phyloP scores from a whole-genome alignment of 306 rosid species.

The Styphnolobium japonicum region DNA sequence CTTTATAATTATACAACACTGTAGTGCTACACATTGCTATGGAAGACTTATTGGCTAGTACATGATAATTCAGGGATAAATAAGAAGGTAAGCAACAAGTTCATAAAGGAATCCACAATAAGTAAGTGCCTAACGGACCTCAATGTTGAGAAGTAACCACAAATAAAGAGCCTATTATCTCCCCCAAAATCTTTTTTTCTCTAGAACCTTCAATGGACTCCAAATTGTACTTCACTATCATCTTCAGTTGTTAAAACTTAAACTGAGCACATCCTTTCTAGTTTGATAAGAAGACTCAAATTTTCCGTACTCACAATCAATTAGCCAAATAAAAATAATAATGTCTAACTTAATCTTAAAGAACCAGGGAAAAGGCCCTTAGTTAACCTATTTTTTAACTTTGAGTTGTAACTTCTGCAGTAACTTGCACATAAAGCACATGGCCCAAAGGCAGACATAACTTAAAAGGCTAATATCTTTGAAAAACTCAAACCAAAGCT shows the following conservation, averaged over 20 bases:
- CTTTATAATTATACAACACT: neutral
- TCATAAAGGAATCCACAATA: neutral
- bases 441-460: neutral
- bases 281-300: neutral
- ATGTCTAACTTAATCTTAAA: neutral
- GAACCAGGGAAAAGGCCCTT: neutral
- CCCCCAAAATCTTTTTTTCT: neutral
- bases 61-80: neutral
- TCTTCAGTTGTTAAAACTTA: neutral
- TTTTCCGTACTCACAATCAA: neutral
- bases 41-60: neutral
- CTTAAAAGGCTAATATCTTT: neutral
- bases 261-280: neutral
- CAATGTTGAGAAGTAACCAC: neutral
- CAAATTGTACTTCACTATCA: neutral
- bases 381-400: neutral
- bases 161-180: neutral
- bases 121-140: neutral
- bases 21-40: neutral
- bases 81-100: neutral
- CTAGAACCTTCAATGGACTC: neutral
- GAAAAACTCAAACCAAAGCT: constrained; percentile 6
- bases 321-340: neutral
- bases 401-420: neutral
- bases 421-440: constrained; percentile 8